Evolutionary conservation across 2,329 filamentous ascomycete genomes (phyloP), one percentile per base, ranked within the genome.

Genomic region (Sclerotinia borealis): DNA sequence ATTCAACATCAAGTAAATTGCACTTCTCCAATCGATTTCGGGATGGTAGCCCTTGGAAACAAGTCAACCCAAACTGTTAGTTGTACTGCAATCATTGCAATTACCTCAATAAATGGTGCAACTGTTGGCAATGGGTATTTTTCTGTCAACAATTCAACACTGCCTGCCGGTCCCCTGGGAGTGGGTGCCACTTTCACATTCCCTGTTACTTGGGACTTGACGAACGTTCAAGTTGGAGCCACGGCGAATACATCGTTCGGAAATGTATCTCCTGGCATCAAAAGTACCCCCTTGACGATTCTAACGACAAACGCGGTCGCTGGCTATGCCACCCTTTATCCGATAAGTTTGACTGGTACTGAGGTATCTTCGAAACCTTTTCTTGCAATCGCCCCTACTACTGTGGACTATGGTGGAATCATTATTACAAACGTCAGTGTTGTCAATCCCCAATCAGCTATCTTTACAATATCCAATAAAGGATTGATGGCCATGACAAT

Each of bases 51-150:
- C 10, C 68, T 75, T 34, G 74, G 73, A 7, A 65, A 66, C 2
- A 65, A 64, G 5, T 68, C 64, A 13, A 71, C 64, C 0, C 27
- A 67, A 34, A 71, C 59, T 8, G 65, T 76, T 17, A 70, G 52
- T 25, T 76, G 75, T 56, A 76, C 69, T 8, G 75, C 74, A 2
- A 68, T 69, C n/a, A 75, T 76, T 59, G 72, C 72, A 9, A 72
- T 70, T 22, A 65, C 73, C n/a, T 72, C 70, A 36, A 69, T 76
- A 22, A 69, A 70, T 43, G 74, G 74, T 4, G 65, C 72, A 1
- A 69, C 67, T 5, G 67, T 73, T 17, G 72, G 70, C 0, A 73
- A 75, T 63, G 48, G 65, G 9, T 68, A 69, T 31, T 77, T 76
- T 58, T 61, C 64, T 13, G 70, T 74, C 29, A 68, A 68, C 37